phyloP scores from a whole-genome alignment of 441 rosid species.

The Sinapis alba region DNA sequence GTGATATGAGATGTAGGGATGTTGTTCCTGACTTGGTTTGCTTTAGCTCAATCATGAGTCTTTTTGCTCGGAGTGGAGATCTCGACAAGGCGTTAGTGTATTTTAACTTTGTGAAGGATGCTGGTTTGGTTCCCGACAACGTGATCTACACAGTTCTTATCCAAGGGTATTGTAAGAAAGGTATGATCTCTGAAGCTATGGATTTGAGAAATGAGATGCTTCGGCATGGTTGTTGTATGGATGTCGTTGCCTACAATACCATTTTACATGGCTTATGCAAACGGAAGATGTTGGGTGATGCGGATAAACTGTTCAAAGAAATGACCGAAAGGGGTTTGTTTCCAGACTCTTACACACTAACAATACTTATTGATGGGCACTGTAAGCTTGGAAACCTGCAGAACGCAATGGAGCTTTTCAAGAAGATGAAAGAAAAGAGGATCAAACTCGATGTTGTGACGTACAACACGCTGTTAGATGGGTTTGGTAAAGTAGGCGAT shows the following conservation, averaged over 20 bases:
- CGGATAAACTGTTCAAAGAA: constrained; percentile 63
- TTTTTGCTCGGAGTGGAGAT: constrained; percentile 56
- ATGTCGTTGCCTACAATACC: constrained; percentile 74
- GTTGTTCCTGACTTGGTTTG: constrained; percentile 72
- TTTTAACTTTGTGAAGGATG: constrained; percentile 53
- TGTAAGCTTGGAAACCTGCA: constrained; percentile 73
- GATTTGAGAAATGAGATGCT: constrained; percentile 70
- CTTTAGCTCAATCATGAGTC: constrained; percentile 70
- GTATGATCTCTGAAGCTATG: constrained; percentile 62
- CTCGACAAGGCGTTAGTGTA: constrained; percentile 60
- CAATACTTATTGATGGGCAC: constrained; percentile 78
- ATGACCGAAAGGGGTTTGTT: constrained; percentile 66
- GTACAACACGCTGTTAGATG: constrained; percentile 74
- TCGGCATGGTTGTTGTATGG: constrained; percentile 66
- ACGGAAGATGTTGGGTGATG: constrained; percentile 67
- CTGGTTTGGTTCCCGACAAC: constrained; percentile 65
- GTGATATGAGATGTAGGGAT: constrained; percentile 51
- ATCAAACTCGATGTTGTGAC: constrained; percentile 80
- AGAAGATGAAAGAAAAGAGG: constrained; percentile 60
- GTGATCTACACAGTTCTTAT: constrained; percentile 80
- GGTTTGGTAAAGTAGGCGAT: constrained; percentile 77
- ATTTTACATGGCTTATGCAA: constrained; percentile 79
- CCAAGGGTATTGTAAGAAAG: constrained; percentile 71
- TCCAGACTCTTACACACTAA: constrained; percentile 76
- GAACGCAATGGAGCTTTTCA: constrained; percentile 58